Evolutionary conservation across 2,329 filamentous ascomycete genomes (phyloP), one percentile per base, ranked within the genome.

Genomic region (Aspergillus novofumigatus): DNA sequence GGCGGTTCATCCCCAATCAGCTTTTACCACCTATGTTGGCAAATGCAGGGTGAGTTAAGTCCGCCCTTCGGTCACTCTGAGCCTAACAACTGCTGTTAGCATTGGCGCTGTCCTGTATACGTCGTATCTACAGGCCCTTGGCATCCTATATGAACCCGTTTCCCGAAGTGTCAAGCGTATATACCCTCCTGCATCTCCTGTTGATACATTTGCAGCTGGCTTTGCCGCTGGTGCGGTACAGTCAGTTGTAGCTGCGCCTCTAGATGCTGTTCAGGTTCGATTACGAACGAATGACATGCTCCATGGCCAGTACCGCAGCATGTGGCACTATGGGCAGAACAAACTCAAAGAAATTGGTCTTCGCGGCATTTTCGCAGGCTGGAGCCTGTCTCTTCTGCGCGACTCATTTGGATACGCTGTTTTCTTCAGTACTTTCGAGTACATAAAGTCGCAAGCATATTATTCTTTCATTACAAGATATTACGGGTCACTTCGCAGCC

Each of bases 351-450:
- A 83, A 41, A 86, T 88, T 55, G 85, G 85, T 4, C 59, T 79
- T 3, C 81, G 83, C 9, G 85, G 85, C 23, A 78, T 87, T 21
- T 86, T 86, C 63, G 84, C 84, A 3, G 85, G 85, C n/a, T 87
- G 80, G 78, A 75, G 79, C 3, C 70, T 87, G 3, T 83, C 81
- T 0, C 78, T 87, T 45, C 41, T 85, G 29, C 85, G 85, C 59
- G 85, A 88, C 65, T 78, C 82, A 1, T 75, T 86, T 38, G 85
- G 85, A 9, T 83, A 81, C 50, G 85, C 81, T 1, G 70, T 84
- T 17, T 88, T 88, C 73, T 88, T 88, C 69, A 77, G 79, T 49
- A 80, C 80, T 0, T 88, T 88, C 60, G 85, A 88, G 68, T 85
- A 80, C 32, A 74, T 87, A 65, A 88, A 88, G 65, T 80, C 80